Conservation (phyloP, 1,284 basidiomycete genomes). For the Tylopilus sp. region DNA sequence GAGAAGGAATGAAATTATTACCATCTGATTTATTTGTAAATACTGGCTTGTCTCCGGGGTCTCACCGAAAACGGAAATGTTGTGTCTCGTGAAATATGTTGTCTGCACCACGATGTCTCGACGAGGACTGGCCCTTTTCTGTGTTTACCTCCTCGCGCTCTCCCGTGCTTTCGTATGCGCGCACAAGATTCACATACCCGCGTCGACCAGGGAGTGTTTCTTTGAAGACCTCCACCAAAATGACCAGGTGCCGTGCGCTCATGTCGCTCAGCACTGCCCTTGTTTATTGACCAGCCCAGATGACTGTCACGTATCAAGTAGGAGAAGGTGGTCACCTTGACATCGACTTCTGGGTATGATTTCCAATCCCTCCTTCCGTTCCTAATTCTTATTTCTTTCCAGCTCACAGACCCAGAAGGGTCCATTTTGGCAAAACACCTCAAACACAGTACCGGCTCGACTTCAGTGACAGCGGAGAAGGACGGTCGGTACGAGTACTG, state of each 20-base stretch:
- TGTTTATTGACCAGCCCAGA: constrained; percentile 47
- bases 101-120: constrained; percentile 19
- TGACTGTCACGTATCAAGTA: constrained; percentile 99
- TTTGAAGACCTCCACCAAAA: constrained; percentile 95
- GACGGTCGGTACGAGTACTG: constrained; percentile 94
- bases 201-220: constrained; percentile 92
- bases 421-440: constrained; percentile 73
- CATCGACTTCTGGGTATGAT: constrained; percentile 88
- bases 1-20: constrained; percentile 32
- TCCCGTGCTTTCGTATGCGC: constrained; percentile 46
- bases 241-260: constrained; percentile 79
- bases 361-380: background rate
- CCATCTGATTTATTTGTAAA: too few relatives aligned
- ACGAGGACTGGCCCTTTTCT: constrained; percentile 31
- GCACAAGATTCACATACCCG: constrained; percentile 69
- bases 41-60: constrained; percentile 33
- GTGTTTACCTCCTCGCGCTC: constrained; percentile 41
- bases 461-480: constrained; percentile 80
- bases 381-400: constrained; percentile 1
- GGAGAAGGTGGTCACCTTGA: constrained; percentile 95
- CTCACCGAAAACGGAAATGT: constrained; percentile 16
- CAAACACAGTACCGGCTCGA: constrained; percentile 86
- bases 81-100: too few relatives aligned
- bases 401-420: constrained; percentile 79
- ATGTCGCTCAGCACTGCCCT: background rate